Evolutionary conservation across 192 early-diverging fungal species (phyloP), one percentile per base, ranked within the genome.

Genomic region (Coemansia sp.): DNA sequence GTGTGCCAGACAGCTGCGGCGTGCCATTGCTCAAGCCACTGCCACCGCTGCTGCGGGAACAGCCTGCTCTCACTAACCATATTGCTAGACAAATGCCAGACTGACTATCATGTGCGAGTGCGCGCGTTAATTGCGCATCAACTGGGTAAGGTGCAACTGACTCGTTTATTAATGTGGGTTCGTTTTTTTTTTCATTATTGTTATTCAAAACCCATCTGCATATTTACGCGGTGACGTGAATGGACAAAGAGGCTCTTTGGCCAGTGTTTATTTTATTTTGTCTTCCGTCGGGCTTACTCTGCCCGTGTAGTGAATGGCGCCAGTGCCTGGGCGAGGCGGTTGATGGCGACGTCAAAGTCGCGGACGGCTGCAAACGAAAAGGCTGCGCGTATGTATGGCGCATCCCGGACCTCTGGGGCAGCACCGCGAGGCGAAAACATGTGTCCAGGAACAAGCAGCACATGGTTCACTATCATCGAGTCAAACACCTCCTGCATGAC

Each of bases 361-460:
- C 76, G 61, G 3, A 71, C 47, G 5, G 81, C 44, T 8, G 85
- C 85, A 42, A 76, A 83, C 43, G 84, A 85, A 37, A 80, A 89
- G 3, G 86, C 80, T 3, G 83, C 81, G 19, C 86, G 75, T 39
- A 89, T 70, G 54, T 69, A 85, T 14, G 81, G 78, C 26, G 73
- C 66, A 12, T 69, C 59, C 1, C 60, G 63, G 16, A 42, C 70
- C n/a, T 54, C 56, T 1, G 62, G 54, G 19, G 63, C 54, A n/a
- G 74, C 55, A 25, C 75, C 74, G 50, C 59, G 51, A 1, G 67
- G 75, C 58, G 79, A 77, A 32, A 69, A 82, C 54, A 77, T 66
- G 49, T 71, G 67, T 0, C 87, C 87, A n/a, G 86, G 86, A 5
- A 90, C 74, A 20, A 85, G 57, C 35, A 90, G 55, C 4, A 88